Evolutionary conservation across 2,329 filamentous ascomycete genomes (phyloP), one percentile per base, ranked within the genome.

Genomic region (Tympanopsis confertula): DNA sequence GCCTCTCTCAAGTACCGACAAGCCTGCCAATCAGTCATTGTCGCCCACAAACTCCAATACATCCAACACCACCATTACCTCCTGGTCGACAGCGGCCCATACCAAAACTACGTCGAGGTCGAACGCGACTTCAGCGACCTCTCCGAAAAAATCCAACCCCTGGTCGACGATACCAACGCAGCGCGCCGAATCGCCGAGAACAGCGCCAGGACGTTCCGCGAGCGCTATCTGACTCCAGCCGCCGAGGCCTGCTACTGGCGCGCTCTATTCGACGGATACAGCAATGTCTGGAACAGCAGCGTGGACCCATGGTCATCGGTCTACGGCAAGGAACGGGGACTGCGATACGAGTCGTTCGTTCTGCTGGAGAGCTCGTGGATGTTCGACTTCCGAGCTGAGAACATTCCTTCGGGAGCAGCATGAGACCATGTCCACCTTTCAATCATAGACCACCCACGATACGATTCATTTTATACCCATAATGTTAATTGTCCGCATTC

Each of bases 221-320:
- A 73, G 44, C 54, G 64, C 5, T 74, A 73, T 46, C 52, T 73
- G 15, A 71, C 68, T 0, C 66, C 67, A 2, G 66, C 68, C 4
- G 68, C 69, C 2, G 66, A 71, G 49, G 63, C 64, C 3, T 73
- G 68, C 42, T 73, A 73, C 43, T 74, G 69, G 69, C 57, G 69
- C 10, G 12, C 12, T 10, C 30, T 33, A 7, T 33, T 33, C 7
- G 30, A 33, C 12, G 51, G 45, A 2, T 56, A 50, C 39, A 40
- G 47, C 19, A 40, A 36, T n/a, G 45, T 54, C 19, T 50, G 45
- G 41, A 47, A 50, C 18, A 45, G 44, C 19, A 47, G 38, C 17
- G 15, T 43, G n/a, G 18, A 43, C 13, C 20, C 39, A 2, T 43
- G 43, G 40, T 46, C 44, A 10, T 35, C 42, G 10, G 35, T 24